Percentiles rank a stretch among this genome's conserved stretches.
Evolutionary conservation across 768 basidiomycete genomes (phyloP).

Genomic region (Hemileccinum impolitum): DNA sequence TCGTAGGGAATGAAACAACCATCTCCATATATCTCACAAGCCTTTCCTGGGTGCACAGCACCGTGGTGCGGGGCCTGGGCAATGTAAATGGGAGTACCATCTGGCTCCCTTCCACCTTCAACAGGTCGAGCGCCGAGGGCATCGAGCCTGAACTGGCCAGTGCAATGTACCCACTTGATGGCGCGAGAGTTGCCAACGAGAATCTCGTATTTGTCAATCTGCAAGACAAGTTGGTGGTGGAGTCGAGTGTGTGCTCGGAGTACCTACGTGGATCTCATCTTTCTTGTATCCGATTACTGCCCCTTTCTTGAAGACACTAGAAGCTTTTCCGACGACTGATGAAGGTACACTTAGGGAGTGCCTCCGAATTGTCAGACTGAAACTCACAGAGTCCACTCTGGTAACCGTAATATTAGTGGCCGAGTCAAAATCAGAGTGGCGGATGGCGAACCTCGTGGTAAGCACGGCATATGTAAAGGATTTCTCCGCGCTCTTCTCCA

Average conservation of each 20-base stretch:
- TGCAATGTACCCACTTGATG: constrained; percentile 54
- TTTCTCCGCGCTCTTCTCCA: constrained; percentile 50
- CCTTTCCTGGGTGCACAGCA: constrained; percentile 63
- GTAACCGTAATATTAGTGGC: constrained; percentile 8
- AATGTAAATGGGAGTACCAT: constrained; percentile 60
- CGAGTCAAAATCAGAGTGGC: background rate
- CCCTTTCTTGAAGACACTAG: constrained; percentile 53
- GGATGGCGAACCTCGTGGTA: constrained; percentile 50
- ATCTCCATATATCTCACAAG: constrained; percentile 44
- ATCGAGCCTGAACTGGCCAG: constrained; percentile 44
- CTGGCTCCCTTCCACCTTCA: constrained; percentile 63
- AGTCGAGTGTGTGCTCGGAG: background rate
- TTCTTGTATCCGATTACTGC: constrained; percentile 59
- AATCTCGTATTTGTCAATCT: constrained; percentile 65
- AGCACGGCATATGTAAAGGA: constrained; percentile 57
- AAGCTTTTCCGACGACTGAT: constrained; percentile 67
- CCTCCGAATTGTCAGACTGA: background rate
- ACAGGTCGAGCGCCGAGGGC: constrained; percentile 51
- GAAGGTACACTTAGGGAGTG: constrained; percentile 1
- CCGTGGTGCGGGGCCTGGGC: constrained; percentile 53
- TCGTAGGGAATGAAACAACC: constrained; percentile 60
- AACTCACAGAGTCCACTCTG: constrained; percentile 54
- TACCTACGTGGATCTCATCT: constrained; percentile 54
- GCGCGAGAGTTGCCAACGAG: constrained; percentile 60
- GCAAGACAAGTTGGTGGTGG: background rate